These are phyloP conservation scores for Bisporella sp. DNA, from an alignment of 2,329 filamentous ascomycete genomes.

Conservation along the genomic window DNA sequence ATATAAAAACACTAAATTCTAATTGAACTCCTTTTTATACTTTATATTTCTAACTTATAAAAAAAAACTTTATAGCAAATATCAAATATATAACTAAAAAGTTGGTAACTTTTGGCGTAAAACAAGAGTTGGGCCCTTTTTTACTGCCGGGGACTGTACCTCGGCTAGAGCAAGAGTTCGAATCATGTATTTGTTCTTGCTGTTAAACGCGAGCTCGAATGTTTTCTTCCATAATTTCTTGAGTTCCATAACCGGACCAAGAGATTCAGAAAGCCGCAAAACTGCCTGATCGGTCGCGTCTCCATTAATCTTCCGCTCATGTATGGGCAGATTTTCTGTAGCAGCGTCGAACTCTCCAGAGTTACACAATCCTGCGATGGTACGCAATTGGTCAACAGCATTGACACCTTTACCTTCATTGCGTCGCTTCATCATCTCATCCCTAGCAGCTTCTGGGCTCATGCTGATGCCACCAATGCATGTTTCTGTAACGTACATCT, in stretches of 20 bases:
- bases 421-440: constrained; percentile 28
- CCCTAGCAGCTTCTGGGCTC: constrained; percentile 39
- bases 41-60: too few relatives aligned
- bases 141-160: too few relatives aligned
- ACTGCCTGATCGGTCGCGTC: constrained; percentile 74
- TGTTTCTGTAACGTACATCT: constrained; percentile 67
- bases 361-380: constrained; percentile 63
- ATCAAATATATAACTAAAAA: too few relatives aligned
- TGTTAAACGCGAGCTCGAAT: constrained; percentile 70
- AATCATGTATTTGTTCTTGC: constrained; percentile 80
- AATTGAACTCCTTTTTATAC: too few relatives aligned
- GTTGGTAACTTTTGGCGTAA: too few relatives aligned
- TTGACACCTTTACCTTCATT: constrained; percentile 27
- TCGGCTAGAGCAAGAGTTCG: constrained; percentile 45
- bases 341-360: constrained; percentile 67
- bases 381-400: constrained; percentile 50
- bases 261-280: constrained; percentile 60
- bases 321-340: constrained; percentile 50
- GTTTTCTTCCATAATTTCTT: constrained; percentile 56
- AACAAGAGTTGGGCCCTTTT: too few relatives aligned
- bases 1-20: too few relatives aligned
- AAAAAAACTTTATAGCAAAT: too few relatives aligned
- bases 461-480: constrained; percentile 46
- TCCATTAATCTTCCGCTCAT: constrained; percentile 59
- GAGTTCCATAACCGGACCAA: constrained; percentile 53